Percentiles rank a stretch among this genome's conserved stretches.
Evolutionary conservation across 306 rosid species (phyloP).

Genomic region (Abrus precatorius): DNA sequence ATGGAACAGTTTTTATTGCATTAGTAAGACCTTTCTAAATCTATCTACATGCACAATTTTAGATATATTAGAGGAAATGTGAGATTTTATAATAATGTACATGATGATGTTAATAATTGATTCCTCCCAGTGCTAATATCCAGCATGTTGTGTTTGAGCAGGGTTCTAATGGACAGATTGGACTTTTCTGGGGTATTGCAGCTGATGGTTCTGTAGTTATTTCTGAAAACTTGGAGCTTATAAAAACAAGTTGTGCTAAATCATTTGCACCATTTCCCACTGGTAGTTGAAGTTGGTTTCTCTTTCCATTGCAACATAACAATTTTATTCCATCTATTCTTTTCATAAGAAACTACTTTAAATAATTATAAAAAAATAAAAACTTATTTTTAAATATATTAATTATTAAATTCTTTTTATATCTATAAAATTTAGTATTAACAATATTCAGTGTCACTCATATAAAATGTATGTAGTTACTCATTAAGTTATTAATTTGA

Average conservation of each 20-base stretch:
- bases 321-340: no score
- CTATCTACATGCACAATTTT: not conserved
- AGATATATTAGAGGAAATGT: not conserved
- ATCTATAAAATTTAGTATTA: no score
- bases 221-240: conserved; percentile 73
- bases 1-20: conserved; percentile 77
- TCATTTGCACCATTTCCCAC: conserved; percentile 94
- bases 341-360: no score
- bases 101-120: not conserved
- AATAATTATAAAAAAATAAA: no score
- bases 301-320: not conserved
- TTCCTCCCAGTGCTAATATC: conserved; percentile 12
- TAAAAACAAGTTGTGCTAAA: conserved; percentile 83
- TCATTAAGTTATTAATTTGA: no score
- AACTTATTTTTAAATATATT: no score
- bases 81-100: not conserved
- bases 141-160: conserved; percentile 46
- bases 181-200: conserved; percentile 83
- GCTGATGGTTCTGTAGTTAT: conserved; percentile 85
- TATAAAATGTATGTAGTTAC: no score
- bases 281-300: conserved; percentile 55
- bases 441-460: no score
- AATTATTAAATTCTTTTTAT: no score
- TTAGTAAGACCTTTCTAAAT: conserved; percentile 53
- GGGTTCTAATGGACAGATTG: conserved; percentile 76